phyloP scores from a whole-genome alignment of 306 rosid species.

The Rosa rugosa region DNA sequence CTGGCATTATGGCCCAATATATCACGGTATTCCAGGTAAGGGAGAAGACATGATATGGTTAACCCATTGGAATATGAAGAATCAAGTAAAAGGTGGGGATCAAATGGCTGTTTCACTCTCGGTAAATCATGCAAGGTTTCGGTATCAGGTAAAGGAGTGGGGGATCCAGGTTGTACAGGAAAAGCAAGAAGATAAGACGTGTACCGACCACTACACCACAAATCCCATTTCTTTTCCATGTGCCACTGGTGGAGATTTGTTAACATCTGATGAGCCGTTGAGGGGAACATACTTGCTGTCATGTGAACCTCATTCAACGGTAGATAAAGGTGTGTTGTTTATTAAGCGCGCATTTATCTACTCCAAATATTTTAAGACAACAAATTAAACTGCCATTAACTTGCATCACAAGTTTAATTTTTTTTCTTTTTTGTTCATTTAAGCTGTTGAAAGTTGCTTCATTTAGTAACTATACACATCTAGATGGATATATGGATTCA shows the following conservation, averaged over 20 bases:
- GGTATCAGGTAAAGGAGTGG: neutral
- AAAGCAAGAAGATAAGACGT: neutral
- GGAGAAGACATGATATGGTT: slow-evolving; percentile 17
- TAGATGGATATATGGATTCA: neutral
- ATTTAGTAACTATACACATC: neutral
- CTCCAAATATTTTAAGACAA: neutral
- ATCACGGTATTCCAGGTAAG: neutral
- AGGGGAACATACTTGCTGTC: neutral
- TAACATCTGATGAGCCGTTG: neutral
- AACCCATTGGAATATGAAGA: neutral
- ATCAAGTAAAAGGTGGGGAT: neutral
- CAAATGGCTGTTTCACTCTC: neutral
- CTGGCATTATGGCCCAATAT: neutral
- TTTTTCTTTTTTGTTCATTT: neutral
- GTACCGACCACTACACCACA: neutral
- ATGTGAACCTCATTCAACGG: neutral
- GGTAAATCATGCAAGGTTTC: neutral
- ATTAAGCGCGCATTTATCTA: neutral
- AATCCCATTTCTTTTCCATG: no score
- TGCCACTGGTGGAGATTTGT: neutral
- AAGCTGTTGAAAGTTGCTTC: neutral
- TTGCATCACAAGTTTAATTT: neutral
- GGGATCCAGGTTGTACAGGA: neutral
- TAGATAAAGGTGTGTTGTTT: neutral
- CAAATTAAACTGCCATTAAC: neutral